These are phyloP conservation scores for Acanthamoeba healyi DNA, from an alignment of 208 protist species.

Conservation along the genomic window DNA sequence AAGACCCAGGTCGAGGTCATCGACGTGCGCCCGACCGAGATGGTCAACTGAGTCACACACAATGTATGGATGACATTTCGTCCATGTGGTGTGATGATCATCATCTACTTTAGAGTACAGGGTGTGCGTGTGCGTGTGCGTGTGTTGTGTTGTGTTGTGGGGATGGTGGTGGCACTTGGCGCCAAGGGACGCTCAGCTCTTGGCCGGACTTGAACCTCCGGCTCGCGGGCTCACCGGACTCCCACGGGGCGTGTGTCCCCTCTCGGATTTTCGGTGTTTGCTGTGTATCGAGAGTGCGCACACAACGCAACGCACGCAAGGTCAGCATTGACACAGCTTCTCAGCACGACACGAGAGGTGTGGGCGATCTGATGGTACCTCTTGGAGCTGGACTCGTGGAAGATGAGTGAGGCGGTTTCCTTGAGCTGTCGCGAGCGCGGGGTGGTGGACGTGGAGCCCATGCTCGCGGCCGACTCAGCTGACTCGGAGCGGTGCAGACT, in stretches of 20 bases:
- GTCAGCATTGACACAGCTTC: too few species aligned
- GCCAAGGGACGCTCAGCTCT: too few species aligned
- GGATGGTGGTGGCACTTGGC: too few species aligned
- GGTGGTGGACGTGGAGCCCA: background rate
- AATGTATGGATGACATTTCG: too few species aligned
- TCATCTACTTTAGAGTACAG: too few species aligned
- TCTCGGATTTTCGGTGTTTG: background rate
- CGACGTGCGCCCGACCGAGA: too few species aligned
- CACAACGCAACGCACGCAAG: background rate
- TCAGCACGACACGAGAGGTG: background rate
- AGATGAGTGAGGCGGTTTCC: slow-evolving; percentile 25
- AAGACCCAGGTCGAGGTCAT: background rate
- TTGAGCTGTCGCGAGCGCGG: slow-evolving; percentile 36
- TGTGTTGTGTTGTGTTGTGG: too few species aligned
- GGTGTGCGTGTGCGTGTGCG: too few species aligned
- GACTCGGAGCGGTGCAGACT: background rate
- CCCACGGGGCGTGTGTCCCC: background rate
- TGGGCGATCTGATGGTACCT: background rate
- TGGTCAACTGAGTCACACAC: too few species aligned
- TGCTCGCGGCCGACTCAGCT: background rate
- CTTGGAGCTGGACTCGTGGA: slow-evolving; percentile 23
- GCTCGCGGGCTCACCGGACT: background rate
- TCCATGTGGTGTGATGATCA: too few species aligned
- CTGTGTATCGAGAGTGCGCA: too few species aligned
- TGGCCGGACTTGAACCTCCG: too few species aligned